Percentiles rank a stretch among this genome's conserved stretches.
These are phyloP conservation scores for Astraeus odoratus DNA, from an alignment of 768 basidiomycete species.

Conservation along the genomic window DNA sequence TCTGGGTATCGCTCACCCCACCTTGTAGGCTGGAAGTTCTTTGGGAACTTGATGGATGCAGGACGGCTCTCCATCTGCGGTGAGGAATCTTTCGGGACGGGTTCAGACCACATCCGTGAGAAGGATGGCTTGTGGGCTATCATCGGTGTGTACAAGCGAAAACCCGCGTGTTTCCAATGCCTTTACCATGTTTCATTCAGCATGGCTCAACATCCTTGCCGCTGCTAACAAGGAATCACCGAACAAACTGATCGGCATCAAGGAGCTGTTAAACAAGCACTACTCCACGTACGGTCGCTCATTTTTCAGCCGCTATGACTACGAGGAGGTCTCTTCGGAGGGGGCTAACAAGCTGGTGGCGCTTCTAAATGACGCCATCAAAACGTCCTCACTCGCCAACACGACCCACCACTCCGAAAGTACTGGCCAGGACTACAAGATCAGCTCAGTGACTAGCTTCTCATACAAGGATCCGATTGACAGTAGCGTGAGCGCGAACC, in stretches of 20 bases:
- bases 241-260: slow-evolving; percentile 78
- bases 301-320: slow-evolving; percentile 99
- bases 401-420: slow-evolving; percentile 61
- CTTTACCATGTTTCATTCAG: slow-evolving; percentile 32
- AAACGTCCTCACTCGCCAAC: slow-evolving; percentile 59
- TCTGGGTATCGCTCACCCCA: neutral
- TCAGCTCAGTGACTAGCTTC: slow-evolving; percentile 78
- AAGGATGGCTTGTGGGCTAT: slow-evolving; percentile 99
- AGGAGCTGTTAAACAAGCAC: slow-evolving; percentile 81
- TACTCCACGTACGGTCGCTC: slow-evolving; percentile 92
- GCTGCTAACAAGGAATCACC: slow-evolving; percentile 76
- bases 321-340: slow-evolving; percentile 92
- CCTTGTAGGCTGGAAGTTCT: slow-evolving; percentile 93
- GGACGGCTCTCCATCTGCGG: slow-evolving; percentile 97
- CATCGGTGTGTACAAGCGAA: slow-evolving; percentile 52
- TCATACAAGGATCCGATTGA: slow-evolving; percentile 99
- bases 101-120: slow-evolving; percentile 99
- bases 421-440: slow-evolving; percentile 64
- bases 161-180: slow-evolving; percentile 4
- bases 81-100: slow-evolving; percentile 98
- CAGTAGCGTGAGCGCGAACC: slow-evolving; percentile 85
- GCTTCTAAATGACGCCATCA: slow-evolving; percentile 66
- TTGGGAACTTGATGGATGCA: slow-evolving; percentile 99
- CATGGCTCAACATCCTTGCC: slow-evolving; percentile 96
- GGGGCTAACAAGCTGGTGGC: slow-evolving; percentile 84